These are phyloP conservation scores for Seminavis robusta DNA, from an alignment of 108 stramenopile species.

Conservation along the genomic window DNA sequence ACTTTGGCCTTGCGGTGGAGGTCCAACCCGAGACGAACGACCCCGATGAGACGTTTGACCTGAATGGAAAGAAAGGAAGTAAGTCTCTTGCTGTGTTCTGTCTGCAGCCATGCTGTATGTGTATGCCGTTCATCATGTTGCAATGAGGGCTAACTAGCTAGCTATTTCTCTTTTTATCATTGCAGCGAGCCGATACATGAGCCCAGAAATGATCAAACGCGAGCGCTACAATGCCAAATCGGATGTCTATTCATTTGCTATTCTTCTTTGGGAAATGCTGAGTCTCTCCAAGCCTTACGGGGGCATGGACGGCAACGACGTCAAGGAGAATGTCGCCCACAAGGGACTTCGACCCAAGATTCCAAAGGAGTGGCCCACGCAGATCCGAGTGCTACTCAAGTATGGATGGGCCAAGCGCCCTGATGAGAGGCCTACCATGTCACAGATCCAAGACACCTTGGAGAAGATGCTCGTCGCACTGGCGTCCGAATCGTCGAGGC, in stretches of 20 bases:
- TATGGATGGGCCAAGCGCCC: slow-evolving; percentile 10
- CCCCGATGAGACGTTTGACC: slow-evolving; percentile 22
- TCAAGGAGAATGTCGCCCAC: too few relatives aligned
- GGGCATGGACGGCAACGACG: too few relatives aligned
- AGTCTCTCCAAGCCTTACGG: slow-evolving; percentile 3
- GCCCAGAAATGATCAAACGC: slow-evolving; percentile 31
- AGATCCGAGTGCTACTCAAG: background rate
- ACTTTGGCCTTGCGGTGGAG: slow-evolving; percentile 15
- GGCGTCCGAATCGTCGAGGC: too few relatives aligned
- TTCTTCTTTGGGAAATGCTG: slow-evolving; percentile 41
- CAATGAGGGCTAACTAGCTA: too few relatives aligned
- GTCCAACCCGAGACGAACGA: slow-evolving; percentile 6
- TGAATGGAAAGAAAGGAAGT: slow-evolving; percentile 53
- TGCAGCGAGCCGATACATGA: slow-evolving; percentile 49
- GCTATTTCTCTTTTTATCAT: too few relatives aligned
- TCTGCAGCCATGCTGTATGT: too few relatives aligned
- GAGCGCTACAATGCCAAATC: slow-evolving; percentile 32
- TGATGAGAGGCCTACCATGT: slow-evolving; percentile 28
- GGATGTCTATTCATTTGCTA: slow-evolving; percentile 40
- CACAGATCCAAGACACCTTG: slow-evolving; percentile 25
- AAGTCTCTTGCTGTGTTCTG: too few relatives aligned
- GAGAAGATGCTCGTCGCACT: too few relatives aligned
- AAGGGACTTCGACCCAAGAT: background rate
- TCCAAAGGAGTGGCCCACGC: background rate
- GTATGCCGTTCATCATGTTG: too few relatives aligned